Conservation (phyloP, 2,329 filamentous ascomycete genomes). For the Colletotrichum musicola region DNA sequence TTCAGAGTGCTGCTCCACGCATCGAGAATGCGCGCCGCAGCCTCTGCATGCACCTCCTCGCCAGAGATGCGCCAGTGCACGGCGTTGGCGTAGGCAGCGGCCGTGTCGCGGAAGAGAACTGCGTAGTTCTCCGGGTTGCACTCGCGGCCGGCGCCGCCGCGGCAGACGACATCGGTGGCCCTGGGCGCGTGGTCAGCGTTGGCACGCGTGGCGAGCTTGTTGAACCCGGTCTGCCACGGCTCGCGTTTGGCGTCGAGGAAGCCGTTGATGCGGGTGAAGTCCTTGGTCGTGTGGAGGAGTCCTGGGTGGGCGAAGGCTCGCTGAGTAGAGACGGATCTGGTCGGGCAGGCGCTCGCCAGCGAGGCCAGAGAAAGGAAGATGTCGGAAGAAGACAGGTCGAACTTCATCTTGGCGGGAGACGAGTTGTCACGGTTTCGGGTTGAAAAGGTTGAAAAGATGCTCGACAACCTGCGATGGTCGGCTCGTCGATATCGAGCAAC, state of each 20-base stretch:
- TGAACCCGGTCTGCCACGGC: slow-evolving; percentile 50
- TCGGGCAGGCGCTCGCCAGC: slow-evolving; percentile 7
- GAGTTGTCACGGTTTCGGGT: neutral
- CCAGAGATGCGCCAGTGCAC: slow-evolving; percentile 56
- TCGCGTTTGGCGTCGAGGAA: slow-evolving; percentile 47
- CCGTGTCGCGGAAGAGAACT: slow-evolving; percentile 54
- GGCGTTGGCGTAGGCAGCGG: slow-evolving; percentile 54
- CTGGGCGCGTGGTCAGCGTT: slow-evolving; percentile 45
- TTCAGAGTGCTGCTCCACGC: slow-evolving; percentile 53
- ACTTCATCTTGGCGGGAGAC: slow-evolving; percentile 10
- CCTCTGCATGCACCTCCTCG: slow-evolving; percentile 51
- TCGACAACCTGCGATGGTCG: neutral
- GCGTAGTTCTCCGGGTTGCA: slow-evolving; percentile 48
- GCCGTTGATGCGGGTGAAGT: slow-evolving; percentile 55
- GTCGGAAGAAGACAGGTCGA: neutral
- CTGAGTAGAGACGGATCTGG: neutral
- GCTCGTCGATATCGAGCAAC: neutral
- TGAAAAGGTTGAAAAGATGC: neutral
- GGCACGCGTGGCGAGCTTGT: slow-evolving; percentile 49
- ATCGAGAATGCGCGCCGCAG: slow-evolving; percentile 52
- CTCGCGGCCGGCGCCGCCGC: slow-evolving; percentile 43
- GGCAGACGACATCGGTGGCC: slow-evolving; percentile 49
- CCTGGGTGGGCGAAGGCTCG: slow-evolving; percentile 17
- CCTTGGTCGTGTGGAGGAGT: slow-evolving; percentile 50
- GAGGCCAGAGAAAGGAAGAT: neutral